Conservation (phyloP, 495 filamentous ascomycete species). For the Bombardia bombarda region DNA sequence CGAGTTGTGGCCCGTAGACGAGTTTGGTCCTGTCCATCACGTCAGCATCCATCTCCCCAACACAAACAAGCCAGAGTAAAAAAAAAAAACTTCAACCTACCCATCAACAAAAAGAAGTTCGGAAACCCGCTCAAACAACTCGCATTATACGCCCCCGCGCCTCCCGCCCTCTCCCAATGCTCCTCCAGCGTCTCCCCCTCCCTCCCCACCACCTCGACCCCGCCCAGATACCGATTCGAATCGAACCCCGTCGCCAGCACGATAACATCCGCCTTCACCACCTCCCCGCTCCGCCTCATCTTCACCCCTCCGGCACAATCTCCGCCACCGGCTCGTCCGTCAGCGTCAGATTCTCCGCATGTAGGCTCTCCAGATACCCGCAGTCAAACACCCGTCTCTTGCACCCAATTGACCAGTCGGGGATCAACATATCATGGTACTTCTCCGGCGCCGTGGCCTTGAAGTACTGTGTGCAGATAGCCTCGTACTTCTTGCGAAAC, state of each 20-base stretch:
- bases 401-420: conserved; percentile 35
- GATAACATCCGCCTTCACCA: conserved; percentile 31
- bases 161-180: conserved; percentile 28
- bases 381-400: conserved; percentile 38
- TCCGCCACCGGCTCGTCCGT: conserved; percentile 25
- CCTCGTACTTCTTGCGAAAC: conserved; percentile 7
- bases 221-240: conserved; percentile 21
- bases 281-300: conserved; percentile 13
- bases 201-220: conserved; percentile 28
- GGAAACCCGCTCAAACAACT: conserved; percentile 30
- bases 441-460: conserved; percentile 27
- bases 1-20: conserved; percentile 36
- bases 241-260: conserved; percentile 35
- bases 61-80: background rate
- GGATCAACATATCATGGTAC: conserved; percentile 34
- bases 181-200: conserved; percentile 22
- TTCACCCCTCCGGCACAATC: conserved; percentile 27
- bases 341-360: conserved; percentile 26
- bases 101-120: conserved; percentile 32
- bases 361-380: conserved; percentile 20
- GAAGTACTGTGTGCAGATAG: conserved; percentile 22
- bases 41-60: too few species aligned
- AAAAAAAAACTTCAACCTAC: conserved; percentile 2
- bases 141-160: conserved; percentile 33
- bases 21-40: conserved; percentile 32